Evolutionary conservation across 2,329 filamentous ascomycete genomes (phyloP).

Genomic region (Coniella vitis): DNA sequence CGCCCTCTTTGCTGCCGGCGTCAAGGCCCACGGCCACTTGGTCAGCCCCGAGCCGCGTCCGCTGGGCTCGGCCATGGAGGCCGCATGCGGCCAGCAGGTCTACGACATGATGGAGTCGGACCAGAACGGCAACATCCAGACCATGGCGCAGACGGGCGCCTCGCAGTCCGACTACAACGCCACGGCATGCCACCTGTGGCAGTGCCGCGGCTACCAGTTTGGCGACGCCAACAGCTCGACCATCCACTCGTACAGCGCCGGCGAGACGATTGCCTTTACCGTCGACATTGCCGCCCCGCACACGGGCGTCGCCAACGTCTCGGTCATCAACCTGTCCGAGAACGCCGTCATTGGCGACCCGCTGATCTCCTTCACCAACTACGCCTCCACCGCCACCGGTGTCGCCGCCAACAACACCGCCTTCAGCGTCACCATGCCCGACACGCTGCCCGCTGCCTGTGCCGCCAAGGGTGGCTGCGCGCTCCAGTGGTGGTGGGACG

Average conservation of each 20-base stretch:
- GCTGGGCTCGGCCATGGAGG: conserved; percentile 43
- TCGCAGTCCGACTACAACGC: conserved; percentile 41
- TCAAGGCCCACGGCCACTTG: conserved; percentile 48
- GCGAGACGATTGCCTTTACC: conserved; percentile 35
- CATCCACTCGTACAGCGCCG: conserved; percentile 44
- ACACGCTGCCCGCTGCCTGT: conserved; percentile 37
- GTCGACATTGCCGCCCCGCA: conserved; percentile 46
- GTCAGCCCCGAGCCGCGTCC: conserved; percentile 38
- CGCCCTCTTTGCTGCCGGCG: conserved; percentile 33
- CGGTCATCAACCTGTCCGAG: conserved; percentile 41
- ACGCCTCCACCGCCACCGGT: conserved; percentile 38
- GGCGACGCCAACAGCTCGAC: conserved; percentile 44
- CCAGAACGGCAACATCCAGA: conserved; percentile 51
- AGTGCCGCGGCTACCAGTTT: conserved; percentile 53
- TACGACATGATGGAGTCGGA: conserved; percentile 45
- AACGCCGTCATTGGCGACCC: conserved; percentile 41
- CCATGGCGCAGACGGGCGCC: conserved; percentile 41
- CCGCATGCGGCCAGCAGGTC: conserved; percentile 48
- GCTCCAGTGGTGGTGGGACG: conserved; percentile 50
- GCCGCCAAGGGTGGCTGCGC: conserved; percentile 39
- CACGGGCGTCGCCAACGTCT: conserved; percentile 48
- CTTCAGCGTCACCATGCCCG: conserved; percentile 49
- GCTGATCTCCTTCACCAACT: conserved; percentile 41
- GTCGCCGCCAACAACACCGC: conserved; percentile 37
- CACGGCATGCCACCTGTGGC: conserved; percentile 42